Conservation (phyloP, 2,329 filamentous ascomycete species). For the Septoria linicola region DNA sequence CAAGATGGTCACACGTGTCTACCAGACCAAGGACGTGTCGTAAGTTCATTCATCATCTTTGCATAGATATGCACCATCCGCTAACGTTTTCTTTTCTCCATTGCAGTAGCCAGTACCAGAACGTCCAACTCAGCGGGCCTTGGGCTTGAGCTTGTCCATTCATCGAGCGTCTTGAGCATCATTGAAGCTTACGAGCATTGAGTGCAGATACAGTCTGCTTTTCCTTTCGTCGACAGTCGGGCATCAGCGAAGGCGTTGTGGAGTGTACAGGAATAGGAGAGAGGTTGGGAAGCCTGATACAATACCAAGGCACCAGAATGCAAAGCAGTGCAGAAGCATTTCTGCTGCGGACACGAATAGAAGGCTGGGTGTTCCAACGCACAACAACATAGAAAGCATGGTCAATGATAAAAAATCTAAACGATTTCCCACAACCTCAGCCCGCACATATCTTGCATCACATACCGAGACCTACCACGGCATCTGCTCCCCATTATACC, state of each 20-base stretch:
- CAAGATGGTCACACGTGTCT: slow-evolving; percentile 15
- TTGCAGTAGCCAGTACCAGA: background rate
- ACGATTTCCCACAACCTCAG: no score
- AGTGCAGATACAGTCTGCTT: background rate
- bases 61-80: background rate
- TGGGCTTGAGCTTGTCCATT: slow-evolving; percentile 38
- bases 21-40: slow-evolving; percentile 16
- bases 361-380: no score
- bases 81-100: background rate
- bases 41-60: background rate
- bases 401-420: no score
- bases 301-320: no score
- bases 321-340: no score
- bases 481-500: slow-evolving; percentile 11
- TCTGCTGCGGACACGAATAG: no score
- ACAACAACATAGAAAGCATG: no score
- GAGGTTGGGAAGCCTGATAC: no score
- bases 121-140: background rate
- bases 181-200: background rate
- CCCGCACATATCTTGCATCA: no score
- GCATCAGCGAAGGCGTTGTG: no score
- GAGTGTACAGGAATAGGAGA: no score
- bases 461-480: slow-evolving; percentile 7
- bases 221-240: no score
- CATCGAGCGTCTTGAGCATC: background rate